Base-by-base conservation (phyloP, 345 rosid species). In the Citrus australasica region DNA sequence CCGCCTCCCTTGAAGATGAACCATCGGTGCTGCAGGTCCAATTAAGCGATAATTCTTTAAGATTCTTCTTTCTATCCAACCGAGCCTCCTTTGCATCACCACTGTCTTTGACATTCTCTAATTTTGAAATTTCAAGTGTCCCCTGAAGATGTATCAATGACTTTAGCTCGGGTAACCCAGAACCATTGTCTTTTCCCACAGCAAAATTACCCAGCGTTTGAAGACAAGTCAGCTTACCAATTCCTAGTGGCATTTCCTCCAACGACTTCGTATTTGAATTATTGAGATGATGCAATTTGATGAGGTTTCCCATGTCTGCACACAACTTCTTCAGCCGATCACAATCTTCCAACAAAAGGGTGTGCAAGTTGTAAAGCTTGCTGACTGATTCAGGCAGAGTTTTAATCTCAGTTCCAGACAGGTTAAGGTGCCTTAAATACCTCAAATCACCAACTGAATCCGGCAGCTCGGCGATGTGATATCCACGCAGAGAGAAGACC, bases 11-110 rank as follows among this genome's bases (percentile, higher is more conserved):
- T 14, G 48, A 42, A 42, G 48, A 42, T 0, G 48, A 42, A 3
- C 14, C 48, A 42, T 30, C 9, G 28, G 48, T 4, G 0, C 35
- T 7, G 6, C 8, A 1, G 19, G 40, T 38, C 81, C 81, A 79
- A n/a, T 7, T 13, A 11, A 72, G 35, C 25, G 13, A 53, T 71
- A 89, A 40, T 37, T 27, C 71, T 35, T 76, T 75, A 62, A 87
- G 84, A 70, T 79, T 21, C 48, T 21, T 24, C 77, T 84, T 86
- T 28, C 63, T 38, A 51, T 76, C 76, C 53, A 84, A 25, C 21
- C 74, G 48, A 71, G 83, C 83, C 2, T 73, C 79, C 62, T 53
- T 78, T 38, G 87, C 81, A 64, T 53, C 59, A 21, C 25, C 9
- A 27, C 4, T 3, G 46, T 62, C 21, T 13, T 35, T 25, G 53